These are phyloP conservation scores for Gliomastix tumulicola DNA, from an alignment of 2,329 filamentous ascomycete genomes.

Conservation along the genomic window DNA sequence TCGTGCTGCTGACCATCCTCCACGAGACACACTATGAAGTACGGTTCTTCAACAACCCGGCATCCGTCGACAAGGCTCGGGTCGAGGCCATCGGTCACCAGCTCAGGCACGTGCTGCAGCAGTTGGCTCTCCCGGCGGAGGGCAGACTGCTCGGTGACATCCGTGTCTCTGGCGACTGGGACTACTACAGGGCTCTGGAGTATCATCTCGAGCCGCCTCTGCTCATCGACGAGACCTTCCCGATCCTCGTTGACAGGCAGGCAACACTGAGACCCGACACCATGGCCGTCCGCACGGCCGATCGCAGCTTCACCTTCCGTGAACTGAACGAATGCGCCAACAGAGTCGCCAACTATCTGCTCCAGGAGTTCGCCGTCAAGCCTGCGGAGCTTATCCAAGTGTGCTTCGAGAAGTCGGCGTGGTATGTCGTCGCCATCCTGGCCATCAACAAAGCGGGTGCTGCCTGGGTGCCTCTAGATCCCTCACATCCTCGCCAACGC, in stretches of 20 bases:
- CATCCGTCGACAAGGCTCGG: constrained; percentile 15
- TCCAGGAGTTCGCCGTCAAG: not conserved
- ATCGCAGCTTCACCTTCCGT: not conserved
- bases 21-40: too few relatives aligned
- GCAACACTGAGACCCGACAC: not conserved
- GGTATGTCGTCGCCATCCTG: constrained; percentile 9
- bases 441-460: constrained; percentile 14
- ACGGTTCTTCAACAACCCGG: constrained; percentile 14
- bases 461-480: constrained; percentile 12
- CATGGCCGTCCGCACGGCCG: not conserved
- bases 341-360: not conserved
- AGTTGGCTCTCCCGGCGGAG: too few relatives aligned
- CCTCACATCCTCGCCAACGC: constrained; percentile 1
- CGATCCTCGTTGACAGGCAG: not conserved
- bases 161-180: too few relatives aligned
- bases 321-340: not conserved
- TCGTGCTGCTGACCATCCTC: too few relatives aligned
- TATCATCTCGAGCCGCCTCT: too few relatives aligned
- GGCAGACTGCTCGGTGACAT: not conserved
- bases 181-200: too few relatives aligned
- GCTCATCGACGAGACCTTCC: not conserved
- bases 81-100: constrained; percentile 1
- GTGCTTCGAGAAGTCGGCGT: constrained; percentile 10
- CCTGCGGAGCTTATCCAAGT: constrained; percentile 6
- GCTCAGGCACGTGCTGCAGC: not conserved